phyloP scores from a whole-genome alignment of 2,329 filamentous ascomycete species.

The Penicillium freii region DNA sequence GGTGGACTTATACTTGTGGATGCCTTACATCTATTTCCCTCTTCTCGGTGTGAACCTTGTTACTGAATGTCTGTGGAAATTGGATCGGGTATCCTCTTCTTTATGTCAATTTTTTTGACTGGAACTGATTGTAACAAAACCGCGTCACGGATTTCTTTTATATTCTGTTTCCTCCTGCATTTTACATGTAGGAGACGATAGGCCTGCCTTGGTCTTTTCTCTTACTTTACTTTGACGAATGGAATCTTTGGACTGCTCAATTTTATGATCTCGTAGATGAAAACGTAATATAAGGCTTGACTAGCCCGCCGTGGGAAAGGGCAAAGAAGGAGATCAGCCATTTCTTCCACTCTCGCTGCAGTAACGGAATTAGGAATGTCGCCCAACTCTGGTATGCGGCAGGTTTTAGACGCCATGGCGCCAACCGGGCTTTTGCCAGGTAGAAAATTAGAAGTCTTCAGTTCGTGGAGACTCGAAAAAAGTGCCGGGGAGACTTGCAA shows the following conservation, averaged over 20 bases:
- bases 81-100: conserved; percentile 14
- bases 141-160: conserved; percentile 7
- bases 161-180: conserved; percentile 14
- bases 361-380: too few relatives aligned
- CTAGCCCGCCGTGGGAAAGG: too few relatives aligned
- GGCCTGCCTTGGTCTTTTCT: conserved; percentile 3
- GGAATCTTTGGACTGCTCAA: conserved; percentile 22
- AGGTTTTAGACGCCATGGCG: too few relatives aligned
- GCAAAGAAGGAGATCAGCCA: too few relatives aligned
- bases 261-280: background rate
- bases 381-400: too few relatives aligned
- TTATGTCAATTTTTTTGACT: conserved; percentile 3
- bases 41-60: background rate
- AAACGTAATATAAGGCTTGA: background rate
- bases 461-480: too few relatives aligned
- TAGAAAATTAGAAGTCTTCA: too few relatives aligned
- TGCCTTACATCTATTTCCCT: background rate
- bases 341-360: too few relatives aligned
- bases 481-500: too few relatives aligned
- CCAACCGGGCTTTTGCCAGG: too few relatives aligned
- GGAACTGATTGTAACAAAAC: conserved; percentile 15
- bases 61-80: background rate
- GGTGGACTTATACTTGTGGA: background rate
- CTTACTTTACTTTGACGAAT: conserved; percentile 16
- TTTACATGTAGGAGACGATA: conserved; percentile 7